Conservation (phyloP, 2,329 filamentous ascomycete genomes). For the Talaromyces sp. region DNA sequence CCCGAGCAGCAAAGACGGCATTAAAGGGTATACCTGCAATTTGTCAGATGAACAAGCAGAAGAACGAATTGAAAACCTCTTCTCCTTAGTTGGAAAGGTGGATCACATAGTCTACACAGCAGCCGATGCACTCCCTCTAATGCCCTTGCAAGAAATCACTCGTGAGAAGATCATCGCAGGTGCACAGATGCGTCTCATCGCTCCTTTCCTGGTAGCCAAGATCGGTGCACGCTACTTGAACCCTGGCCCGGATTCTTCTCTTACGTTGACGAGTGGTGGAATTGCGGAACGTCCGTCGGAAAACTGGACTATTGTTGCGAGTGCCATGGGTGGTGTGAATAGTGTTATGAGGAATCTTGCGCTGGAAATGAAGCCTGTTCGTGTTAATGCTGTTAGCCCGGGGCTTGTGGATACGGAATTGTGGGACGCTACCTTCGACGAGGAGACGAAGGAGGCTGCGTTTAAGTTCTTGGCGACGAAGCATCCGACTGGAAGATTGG, state of each 20-base stretch:
- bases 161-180: background rate
- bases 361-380: constrained; percentile 2
- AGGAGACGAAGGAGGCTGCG: background rate
- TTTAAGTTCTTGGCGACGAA: background rate
- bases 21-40: background rate
- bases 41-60: background rate
- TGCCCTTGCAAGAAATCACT: background rate
- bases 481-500: background rate
- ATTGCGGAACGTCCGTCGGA: background rate
- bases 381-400: constrained; percentile 5
- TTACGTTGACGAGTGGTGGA: background rate
- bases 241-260: background rate
- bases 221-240: background rate
- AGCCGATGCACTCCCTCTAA: background rate
- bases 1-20: background rate
- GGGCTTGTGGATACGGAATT: constrained; percentile 5
- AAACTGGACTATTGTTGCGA: background rate
- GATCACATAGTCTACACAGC: background rate
- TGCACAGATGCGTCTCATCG: background rate
- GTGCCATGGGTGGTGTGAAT: background rate
- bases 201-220: background rate
- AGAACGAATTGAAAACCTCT: background rate
- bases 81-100: background rate
- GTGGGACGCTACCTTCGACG: background rate
- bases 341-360: background rate